Base-by-base conservation (phyloP, 352 stramenopile species). In the Phytophthora sansomeana region DNA sequence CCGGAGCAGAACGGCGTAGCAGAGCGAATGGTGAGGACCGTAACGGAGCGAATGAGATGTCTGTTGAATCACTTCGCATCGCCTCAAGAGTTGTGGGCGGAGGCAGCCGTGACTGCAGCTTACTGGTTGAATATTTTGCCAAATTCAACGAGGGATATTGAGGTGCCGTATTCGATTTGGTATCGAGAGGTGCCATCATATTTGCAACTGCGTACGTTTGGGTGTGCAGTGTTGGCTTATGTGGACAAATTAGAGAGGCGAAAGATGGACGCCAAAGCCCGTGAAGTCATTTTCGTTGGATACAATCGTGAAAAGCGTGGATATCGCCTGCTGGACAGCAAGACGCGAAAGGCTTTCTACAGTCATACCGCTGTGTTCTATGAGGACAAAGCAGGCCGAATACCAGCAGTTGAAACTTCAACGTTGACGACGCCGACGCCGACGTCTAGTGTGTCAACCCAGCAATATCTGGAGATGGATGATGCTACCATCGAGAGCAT, bases 31-130 rank as follows among this genome's bases (percentile, higher is more conserved):
- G n/a, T 44, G n/a, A n/a, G 64, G 28, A 74, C 63, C 3, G 9
- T 67, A 5, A 73, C 55, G 0, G 69, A 73, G 19, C 59, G 63
- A 19, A 57, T 61, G 17, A 26, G 60, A 2, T 65, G 56, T 5
- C n/a, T 74, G 36, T 9, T 77, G 17, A 36, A 33, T 6, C 57
- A 73, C 36, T 69, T 67, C 7, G 14, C 28, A 28, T n/a, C 63
- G 46, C 56, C 64, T 3, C 7, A 62, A 36, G 32, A 47, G 44
- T 43, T 72, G 26, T 72, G 57, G 57, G 57, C 63, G 28, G 63
- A 65, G 32, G 63, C 55, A 35, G 53, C 39, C 10, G 14, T 57
- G 6, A 71, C 63, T 7, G 42, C 44, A 13, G 42, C 63, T 8
- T 65, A 61, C 32, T 57, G 32, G 26, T 13, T 65, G 24, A 71